These are phyloP conservation scores for Spathaspora hagerdaliae DNA, from an alignment of 805 yeast genomes.

Conservation along the genomic window DNA sequence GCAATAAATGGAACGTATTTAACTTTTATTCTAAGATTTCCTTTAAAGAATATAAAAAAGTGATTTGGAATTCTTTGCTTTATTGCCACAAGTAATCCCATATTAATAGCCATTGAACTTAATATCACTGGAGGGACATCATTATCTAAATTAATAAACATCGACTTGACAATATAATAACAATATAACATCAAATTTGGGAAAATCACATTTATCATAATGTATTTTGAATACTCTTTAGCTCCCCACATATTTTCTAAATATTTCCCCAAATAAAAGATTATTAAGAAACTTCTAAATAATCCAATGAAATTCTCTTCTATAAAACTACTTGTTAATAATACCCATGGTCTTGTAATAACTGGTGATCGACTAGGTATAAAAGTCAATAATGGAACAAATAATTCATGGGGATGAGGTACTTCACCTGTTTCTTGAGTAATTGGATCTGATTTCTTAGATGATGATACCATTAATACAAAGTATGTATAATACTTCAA, in stretches of 20 bases:
- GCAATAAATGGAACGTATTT: constrained; percentile 36
- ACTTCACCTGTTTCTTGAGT: constrained; percentile 29
- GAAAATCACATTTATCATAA: constrained; percentile 30
- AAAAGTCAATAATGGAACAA: constrained; percentile 48
- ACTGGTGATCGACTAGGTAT: constrained; percentile 43
- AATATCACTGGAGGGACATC: constrained; percentile 42
- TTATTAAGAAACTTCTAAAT: constrained; percentile 29
- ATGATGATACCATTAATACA: constrained; percentile 28
- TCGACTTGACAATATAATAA: constrained; percentile 15
- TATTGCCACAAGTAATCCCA: constrained; percentile 59
- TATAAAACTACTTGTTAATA: constrained; percentile 43
- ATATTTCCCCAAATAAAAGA: constrained; percentile 56
- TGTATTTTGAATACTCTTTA: constrained; percentile 46
- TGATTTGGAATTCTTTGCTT: constrained; percentile 66
- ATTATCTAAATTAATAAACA: constrained; percentile 11
- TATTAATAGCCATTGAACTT: constrained; percentile 52
- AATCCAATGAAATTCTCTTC: constrained; percentile 42
- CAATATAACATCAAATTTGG: constrained; percentile 34
- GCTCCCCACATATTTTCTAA: constrained; percentile 66
- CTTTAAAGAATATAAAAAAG: constrained; percentile 46
- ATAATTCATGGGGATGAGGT: constrained; percentile 44
- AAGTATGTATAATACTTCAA: constrained; percentile 37
- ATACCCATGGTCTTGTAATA: constrained; percentile 45
- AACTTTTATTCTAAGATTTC: constrained; percentile 41
- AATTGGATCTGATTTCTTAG: constrained; percentile 16